These are phyloP conservation scores for Lasiodiplodia sp. DNA, from an alignment of 2,329 filamentous ascomycete genomes.

Conservation along the genomic window DNA sequence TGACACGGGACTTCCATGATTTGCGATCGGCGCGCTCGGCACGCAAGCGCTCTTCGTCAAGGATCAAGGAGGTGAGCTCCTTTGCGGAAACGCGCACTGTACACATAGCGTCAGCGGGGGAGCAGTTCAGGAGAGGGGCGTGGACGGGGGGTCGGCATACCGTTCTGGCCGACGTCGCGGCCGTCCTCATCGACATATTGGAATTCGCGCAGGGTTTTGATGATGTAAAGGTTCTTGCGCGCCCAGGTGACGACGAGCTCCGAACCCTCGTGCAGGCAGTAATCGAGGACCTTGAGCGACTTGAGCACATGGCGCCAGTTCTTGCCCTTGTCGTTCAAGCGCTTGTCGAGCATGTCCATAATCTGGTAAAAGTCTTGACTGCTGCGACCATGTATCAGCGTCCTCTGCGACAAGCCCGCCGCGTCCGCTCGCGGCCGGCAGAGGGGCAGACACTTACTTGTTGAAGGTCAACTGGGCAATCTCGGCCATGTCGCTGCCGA, in stretches of 20 bases:
- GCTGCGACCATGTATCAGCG: slow-evolving; percentile 57
- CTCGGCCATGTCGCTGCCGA: slow-evolving; percentile 97
- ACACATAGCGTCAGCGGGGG: slow-evolving; percentile 25
- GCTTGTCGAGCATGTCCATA: slow-evolving; percentile 99
- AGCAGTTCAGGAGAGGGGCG: slow-evolving; percentile 11
- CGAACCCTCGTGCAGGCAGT: slow-evolving; percentile 96
- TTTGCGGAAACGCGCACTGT: slow-evolving; percentile 94
- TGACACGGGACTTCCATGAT: slow-evolving; percentile 95
- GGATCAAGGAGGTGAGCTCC: slow-evolving; percentile 87
- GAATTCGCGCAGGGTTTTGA: slow-evolving; percentile 97
- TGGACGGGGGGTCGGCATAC: slow-evolving; percentile 59
- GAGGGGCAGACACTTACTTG: slow-evolving; percentile 69
- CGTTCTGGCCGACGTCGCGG: slow-evolving; percentile 93
- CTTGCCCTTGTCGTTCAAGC: slow-evolving; percentile 98
- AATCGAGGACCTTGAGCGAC: slow-evolving; percentile 96
- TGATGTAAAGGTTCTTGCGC: slow-evolving; percentile 97
- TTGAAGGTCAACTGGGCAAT: slow-evolving; percentile 98
- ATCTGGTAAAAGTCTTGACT: slow-evolving; percentile 99
- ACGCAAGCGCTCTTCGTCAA: slow-evolving; percentile 92
- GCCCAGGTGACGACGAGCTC: slow-evolving; percentile 98
- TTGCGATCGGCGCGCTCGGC: slow-evolving; percentile 90
- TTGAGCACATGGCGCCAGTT: slow-evolving; percentile 99
- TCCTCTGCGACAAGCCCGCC: slow-evolving; percentile 26
- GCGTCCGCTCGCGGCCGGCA: slow-evolving; percentile 11
- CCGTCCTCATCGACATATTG: slow-evolving; percentile 96